Evolutionary conservation across 306 rosid species (phyloP).

Genomic region (Trifolium dubium): DNA sequence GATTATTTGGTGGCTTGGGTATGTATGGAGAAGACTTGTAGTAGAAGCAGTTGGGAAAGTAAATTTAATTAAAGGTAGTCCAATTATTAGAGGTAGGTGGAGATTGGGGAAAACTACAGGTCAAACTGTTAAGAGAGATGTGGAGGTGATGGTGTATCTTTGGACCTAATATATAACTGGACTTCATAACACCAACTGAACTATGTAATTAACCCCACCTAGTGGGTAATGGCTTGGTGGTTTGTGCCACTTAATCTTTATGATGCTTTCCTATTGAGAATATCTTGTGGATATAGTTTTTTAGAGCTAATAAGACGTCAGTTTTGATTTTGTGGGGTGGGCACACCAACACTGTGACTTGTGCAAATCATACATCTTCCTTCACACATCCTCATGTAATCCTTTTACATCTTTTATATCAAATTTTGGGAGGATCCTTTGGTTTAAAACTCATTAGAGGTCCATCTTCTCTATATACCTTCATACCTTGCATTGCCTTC

Average conservation of each 20-base stretch:
- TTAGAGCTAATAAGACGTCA: background rate
- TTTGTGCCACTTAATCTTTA: background rate
- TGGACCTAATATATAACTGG: background rate
- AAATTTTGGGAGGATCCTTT: background rate
- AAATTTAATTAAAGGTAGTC: background rate
- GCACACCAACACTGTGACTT: background rate
- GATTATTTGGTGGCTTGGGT: background rate
- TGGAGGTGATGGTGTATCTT: background rate
- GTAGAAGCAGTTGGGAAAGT: background rate
- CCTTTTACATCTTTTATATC: background rate
- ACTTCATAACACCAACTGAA: background rate
- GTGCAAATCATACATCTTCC: background rate
- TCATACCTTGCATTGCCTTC: background rate
- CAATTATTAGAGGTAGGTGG: background rate
- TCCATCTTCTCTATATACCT: background rate
- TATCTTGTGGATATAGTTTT: background rate
- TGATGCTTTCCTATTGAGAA: background rate
- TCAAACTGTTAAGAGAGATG: background rate
- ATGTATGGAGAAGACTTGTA: conserved; percentile 1
- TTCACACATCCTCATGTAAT: background rate
- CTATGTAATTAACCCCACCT: background rate
- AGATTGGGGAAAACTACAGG: background rate
- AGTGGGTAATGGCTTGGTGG: background rate
- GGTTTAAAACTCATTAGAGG: background rate
- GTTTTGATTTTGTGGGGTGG: background rate